Evolutionary conservation across 2,329 filamentous ascomycete species (phyloP), one percentile per base, ranked within the genome.

Genomic region (Cordyceps cicadae): DNA sequence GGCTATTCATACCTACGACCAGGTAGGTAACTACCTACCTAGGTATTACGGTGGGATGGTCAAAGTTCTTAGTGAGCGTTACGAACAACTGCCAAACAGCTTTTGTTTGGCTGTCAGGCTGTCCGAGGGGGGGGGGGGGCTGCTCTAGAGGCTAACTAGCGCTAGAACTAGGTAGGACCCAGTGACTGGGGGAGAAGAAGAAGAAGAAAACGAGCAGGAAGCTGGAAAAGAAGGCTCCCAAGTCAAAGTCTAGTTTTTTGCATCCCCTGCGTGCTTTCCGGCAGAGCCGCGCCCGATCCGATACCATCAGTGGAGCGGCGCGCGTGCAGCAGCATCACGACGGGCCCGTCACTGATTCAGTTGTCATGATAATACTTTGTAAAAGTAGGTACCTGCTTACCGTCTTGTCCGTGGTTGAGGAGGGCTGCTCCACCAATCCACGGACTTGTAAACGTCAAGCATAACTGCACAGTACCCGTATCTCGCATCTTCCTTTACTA

Each of bases 281-380:
- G 56, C 48, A 51, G 56, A 59, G 56, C 56, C 56, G 56, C 56
- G 49, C 56, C 56, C 54, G 56, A 59, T 59, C 56, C 48, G 56
- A 52, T 32, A 34, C 34, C 39, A 43, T 46, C 43, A 46, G 43
- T 46, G 45, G 45, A 48, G 56, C 41, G 54, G 54, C 41, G 54
- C 53, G 53, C 43, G 19, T 39, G 45, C 15, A 15, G 45, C 21
- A 48, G 19, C 19, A 48, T 12, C 45, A 48, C 8, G 17, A 24
- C 24, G 34, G 14, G 6, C 17, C 39, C n/a, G 39, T 43, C 41
- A 15, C 15, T 19, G 41, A 43, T 19, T 17, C 15, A 17, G 41
- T 6, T 19, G 41, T 11, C 34, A 37, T 11, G 34, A 37, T 8
- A 29, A n/a, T n/a, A n/a, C n/a, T n/a, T n/a, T n/a, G n/a, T n/a